phyloP scores from a whole-genome alignment of 768 basidiomycete species.

The Trametes cingulata region DNA sequence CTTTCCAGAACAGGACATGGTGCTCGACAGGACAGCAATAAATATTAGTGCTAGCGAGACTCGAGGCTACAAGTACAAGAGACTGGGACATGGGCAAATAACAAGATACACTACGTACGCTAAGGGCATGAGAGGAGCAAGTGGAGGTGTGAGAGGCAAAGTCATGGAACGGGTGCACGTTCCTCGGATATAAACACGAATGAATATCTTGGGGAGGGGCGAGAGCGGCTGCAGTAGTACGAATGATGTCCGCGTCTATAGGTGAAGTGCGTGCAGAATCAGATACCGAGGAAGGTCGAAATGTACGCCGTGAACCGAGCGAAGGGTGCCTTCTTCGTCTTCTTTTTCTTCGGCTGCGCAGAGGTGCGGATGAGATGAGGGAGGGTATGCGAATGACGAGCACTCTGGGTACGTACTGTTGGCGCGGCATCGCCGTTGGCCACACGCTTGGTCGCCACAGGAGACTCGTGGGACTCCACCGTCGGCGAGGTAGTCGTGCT shows the following conservation, averaged over 20 bases:
- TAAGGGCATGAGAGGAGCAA: not conserved
- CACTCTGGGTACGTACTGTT: constrained; percentile 2
- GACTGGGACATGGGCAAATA: not conserved
- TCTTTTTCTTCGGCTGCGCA: constrained; percentile 24
- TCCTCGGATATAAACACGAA: too few relatives aligned
- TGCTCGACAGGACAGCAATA: too few relatives aligned
- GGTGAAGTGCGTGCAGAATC: not conserved
- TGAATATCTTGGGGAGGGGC: too few relatives aligned
- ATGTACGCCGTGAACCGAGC: constrained; percentile 31
- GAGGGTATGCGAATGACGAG: not conserved
- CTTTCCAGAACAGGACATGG: too few relatives aligned
- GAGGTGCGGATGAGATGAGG: not conserved
- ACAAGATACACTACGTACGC: not conserved
- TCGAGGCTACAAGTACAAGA: constrained; percentile 2
- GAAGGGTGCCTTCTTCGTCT: constrained; percentile 27
- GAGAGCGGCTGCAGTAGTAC: not conserved
- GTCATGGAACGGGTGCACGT: too few relatives aligned
- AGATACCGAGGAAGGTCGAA: constrained; percentile 30
- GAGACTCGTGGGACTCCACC: constrained; percentile 5
- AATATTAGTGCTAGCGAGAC: too few relatives aligned
- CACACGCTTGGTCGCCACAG: constrained; percentile 5
- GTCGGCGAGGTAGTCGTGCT: constrained; percentile 9
- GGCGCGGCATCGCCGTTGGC: constrained; percentile 14
- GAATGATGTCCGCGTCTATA: not conserved
- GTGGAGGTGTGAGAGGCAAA: not conserved